Base-by-base conservation (phyloP, 345 rosid genomes). In the Salix suchowensis region DNA sequence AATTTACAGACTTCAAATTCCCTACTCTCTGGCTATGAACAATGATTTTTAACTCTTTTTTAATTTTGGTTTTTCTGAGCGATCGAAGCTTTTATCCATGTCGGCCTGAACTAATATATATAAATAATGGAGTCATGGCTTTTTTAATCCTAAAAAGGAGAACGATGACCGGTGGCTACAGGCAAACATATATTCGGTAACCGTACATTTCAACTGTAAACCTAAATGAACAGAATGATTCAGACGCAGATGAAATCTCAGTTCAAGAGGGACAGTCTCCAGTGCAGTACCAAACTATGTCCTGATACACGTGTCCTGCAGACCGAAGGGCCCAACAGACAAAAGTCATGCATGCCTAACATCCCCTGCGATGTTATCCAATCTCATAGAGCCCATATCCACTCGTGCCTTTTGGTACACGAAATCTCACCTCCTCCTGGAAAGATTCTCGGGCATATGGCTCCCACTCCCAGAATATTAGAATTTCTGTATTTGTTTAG, bases 101-200 rank as follows among this genome's bases (percentile, higher is more conserved):
- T 2, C 2, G 21, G n/a, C n/a, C 4, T 50, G 55, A 18, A 6
- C 55, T 52, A 19, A 8, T 2, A 52, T 52, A 52, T 52, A 52
- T 34, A 34, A 50, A 50, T 39, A 50, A 50, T 39, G 76, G 65
- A 65, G 68, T 44, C 77, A 75, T 40, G 67, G 67, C n/a, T 1
- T 6, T 69, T 78, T 30, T 87, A 84, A 4, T 52, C 23, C 7
- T 81, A 74, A 0, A 52, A 30, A 30, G 32, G 32, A 50, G 76
- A 85, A 76, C 52, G 81, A 81, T 66, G 46, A 86, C 87, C 86
- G 84, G 88, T 68, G 66, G 82, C 84, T 46, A 52, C 84, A 50
- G 65, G 71, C 68, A 48, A 36, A 68, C 34, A 18, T 8, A 40
- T 7, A 23, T 21, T 54, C 10, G 2, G 54, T 48, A 4, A 19